These are phyloP conservation scores for Aspergillus chevalieri DNA, from an alignment of 2,329 filamentous ascomycete genomes.

Conservation along the genomic window DNA sequence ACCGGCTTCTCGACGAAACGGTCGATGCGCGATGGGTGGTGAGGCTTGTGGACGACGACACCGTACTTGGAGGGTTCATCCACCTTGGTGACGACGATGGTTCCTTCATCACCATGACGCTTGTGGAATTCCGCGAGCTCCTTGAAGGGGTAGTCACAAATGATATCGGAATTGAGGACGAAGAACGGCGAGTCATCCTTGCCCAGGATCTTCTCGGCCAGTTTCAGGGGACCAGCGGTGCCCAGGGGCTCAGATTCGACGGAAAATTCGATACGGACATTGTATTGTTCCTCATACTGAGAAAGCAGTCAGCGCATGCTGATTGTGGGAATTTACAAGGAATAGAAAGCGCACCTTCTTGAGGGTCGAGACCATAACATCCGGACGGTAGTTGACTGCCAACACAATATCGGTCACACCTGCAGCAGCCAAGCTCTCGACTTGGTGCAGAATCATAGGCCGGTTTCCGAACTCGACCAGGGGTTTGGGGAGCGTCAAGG, in stretches of 20 bases:
- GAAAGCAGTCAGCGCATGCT: background rate
- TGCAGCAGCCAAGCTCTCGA: conserved; percentile 85
- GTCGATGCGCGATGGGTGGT: conserved; percentile 85
- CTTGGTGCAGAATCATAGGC: conserved; percentile 98
- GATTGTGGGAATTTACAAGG: background rate
- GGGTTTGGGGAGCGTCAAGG: conserved; percentile 92
- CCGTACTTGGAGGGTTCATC: conserved; percentile 99
- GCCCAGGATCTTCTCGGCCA: conserved; percentile 82
- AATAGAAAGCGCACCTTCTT: conserved; percentile 61
- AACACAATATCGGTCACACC: conserved; percentile 97
- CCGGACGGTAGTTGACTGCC: conserved; percentile 96
- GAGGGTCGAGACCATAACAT: conserved; percentile 92
- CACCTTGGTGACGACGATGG: conserved; percentile 97
- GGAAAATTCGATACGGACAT: conserved; percentile 94
- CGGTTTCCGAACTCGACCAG: conserved; percentile 98
- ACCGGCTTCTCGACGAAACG: conserved; percentile 99
- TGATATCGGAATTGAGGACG: conserved; percentile 96
- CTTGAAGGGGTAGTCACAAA: conserved; percentile 95
- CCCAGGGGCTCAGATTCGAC: conserved; percentile 93
- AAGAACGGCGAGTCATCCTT: conserved; percentile 97
- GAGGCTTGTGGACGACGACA: conserved; percentile 95
- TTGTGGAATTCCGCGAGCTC: conserved; percentile 89
- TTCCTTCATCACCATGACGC: conserved; percentile 87
- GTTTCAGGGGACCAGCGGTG: conserved; percentile 90
- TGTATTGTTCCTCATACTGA: conserved; percentile 84